These are phyloP conservation scores for Dictyostelium brefeldianum DNA, from an alignment of 78 protist genomes.

Conservation along the genomic window DNA sequence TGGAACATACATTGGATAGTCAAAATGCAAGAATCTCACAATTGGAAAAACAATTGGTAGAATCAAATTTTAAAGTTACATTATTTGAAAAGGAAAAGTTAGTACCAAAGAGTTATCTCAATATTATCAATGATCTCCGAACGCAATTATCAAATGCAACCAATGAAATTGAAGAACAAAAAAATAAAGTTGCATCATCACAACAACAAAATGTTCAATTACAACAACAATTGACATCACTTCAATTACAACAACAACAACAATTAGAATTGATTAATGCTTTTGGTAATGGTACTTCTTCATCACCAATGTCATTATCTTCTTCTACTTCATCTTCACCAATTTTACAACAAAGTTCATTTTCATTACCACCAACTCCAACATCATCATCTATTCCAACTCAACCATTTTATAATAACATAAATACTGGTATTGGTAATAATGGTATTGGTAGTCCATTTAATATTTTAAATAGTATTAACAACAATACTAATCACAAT, in stretches of 20 bases:
- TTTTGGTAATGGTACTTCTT: neutral
- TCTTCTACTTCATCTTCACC: neutral
- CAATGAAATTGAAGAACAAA: slow-evolving; percentile 5
- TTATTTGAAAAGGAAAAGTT: slow-evolving; percentile 32
- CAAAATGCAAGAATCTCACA: neutral
- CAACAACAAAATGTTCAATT: slow-evolving; percentile 8
- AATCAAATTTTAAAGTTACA: neutral
- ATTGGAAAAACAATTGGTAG: slow-evolving; percentile 16
- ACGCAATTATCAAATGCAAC: neutral
- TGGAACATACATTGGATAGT: slow-evolving; percentile 22
- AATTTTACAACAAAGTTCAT: neutral
- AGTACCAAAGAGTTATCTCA: slow-evolving; percentile 22
- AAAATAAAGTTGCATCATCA: neutral
- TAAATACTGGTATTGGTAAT: no score
- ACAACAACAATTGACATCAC: neutral
- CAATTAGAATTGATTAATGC: slow-evolving; percentile 1
- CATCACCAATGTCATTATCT: neutral
- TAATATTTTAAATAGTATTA: neutral
- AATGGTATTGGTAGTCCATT: no score
- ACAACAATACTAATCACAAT: neutral
- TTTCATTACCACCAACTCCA: slow-evolving; percentile 8
- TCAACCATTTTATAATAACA: neutral
- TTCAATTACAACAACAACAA: slow-evolving; percentile 26
- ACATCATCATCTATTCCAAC: neutral
- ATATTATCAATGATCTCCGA: neutral